Evolutionary conservation across 164 flowering plant species (phyloP).

Genomic region (Tetrastigma voinierianum): DNA sequence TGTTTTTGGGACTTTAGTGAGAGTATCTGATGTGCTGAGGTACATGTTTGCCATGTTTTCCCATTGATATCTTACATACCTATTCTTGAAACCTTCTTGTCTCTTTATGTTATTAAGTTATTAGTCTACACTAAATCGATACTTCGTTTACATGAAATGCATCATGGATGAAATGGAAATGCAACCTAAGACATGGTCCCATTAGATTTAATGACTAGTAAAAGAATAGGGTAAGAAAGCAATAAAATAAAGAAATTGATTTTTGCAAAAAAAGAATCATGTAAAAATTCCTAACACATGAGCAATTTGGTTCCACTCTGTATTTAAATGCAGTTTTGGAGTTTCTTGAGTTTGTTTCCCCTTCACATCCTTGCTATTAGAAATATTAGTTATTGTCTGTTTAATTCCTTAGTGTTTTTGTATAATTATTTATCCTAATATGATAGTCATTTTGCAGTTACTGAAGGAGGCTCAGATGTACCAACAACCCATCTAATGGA

Average conservation of each 20-base stretch:
- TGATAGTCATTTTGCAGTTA: conserved; percentile 34
- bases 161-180: too few species aligned
- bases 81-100: background rate
- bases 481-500: conserved; percentile 30
- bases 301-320: too few species aligned
- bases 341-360: too few species aligned
- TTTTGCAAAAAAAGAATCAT: too few species aligned
- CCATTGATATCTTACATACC: background rate
- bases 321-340: too few species aligned
- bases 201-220: too few species aligned
- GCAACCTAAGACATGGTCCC: too few species aligned
- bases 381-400: background rate
- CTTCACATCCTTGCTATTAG: too few species aligned
- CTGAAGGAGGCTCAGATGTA: conserved; percentile 25
- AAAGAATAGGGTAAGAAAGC: too few species aligned
- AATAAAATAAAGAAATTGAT: too few species aligned
- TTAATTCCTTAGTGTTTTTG: background rate
- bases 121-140: background rate
- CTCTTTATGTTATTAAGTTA: background rate
- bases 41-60: background rate
- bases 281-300: too few species aligned
- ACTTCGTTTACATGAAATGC: too few species aligned
- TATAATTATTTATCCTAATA: background rate
- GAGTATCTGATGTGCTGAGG: conserved; percentile 14
- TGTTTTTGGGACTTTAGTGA: conserved; percentile 11